Percentiles rank a stretch among this genome's conserved stretches.
Evolutionary conservation across 768 basidiomycete genomes (phyloP).

Genomic region (Boletellus ananiceps): DNA sequence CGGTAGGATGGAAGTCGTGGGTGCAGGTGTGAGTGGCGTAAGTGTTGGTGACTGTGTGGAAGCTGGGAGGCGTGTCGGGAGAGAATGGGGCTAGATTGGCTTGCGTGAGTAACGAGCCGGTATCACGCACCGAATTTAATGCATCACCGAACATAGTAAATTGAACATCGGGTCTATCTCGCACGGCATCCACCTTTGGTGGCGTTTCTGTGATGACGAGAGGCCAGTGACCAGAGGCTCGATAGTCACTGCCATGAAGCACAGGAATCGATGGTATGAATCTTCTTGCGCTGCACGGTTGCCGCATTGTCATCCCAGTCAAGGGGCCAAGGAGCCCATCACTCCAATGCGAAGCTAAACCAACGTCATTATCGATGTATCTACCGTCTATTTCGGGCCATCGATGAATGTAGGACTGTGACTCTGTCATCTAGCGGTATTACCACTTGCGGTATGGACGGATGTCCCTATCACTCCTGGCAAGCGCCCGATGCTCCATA

Average conservation of each 20-base stretch:
- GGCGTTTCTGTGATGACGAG: slow-evolving; percentile 9
- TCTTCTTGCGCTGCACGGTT: slow-evolving; percentile 15
- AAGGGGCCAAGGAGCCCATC: slow-evolving; percentile 11
- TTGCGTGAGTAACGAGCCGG: slow-evolving; percentile 13
- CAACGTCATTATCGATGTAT: slow-evolving; percentile 17
- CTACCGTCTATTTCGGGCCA: slow-evolving; percentile 1
- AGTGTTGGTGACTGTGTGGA: slow-evolving; percentile 85
- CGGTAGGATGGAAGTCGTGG: slow-evolving; percentile 58
- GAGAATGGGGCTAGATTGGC: slow-evolving; percentile 32
- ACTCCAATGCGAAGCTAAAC: slow-evolving; percentile 14
- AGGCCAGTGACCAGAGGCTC: background rate
- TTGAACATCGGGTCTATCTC: slow-evolving; percentile 3
- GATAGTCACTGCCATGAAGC: slow-evolving; percentile 10
- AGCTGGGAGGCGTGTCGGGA: slow-evolving; percentile 58
- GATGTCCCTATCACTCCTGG: background rate
- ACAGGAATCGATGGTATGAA: slow-evolving; percentile 17
- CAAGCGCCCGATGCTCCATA: background rate
- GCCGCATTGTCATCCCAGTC: slow-evolving; percentile 21
- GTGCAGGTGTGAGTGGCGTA: slow-evolving; percentile 84
- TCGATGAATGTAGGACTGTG: background rate
- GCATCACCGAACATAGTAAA: slow-evolving; percentile 7
- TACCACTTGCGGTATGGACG: background rate
- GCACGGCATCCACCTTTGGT: slow-evolving; percentile 4
- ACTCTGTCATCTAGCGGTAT: background rate
- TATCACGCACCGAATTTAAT: slow-evolving; percentile 11